Evolutionary conservation across 2,329 filamentous ascomycete genomes (phyloP).

Genomic region (Neoscytalidium dimidiatum): DNA sequence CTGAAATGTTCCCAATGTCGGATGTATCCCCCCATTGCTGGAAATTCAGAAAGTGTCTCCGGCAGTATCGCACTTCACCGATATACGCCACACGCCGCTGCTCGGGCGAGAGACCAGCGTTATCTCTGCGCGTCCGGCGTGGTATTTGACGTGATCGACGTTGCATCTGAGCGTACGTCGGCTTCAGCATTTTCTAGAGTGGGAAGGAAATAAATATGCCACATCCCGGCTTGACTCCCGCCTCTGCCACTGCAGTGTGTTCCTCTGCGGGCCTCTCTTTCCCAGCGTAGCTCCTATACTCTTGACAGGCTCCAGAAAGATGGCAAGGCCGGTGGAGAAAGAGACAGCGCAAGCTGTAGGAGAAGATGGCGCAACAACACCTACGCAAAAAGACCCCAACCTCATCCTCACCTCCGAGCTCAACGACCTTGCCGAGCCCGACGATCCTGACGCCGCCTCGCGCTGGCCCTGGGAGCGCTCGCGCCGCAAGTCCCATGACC

Average conservation of each 20-base stretch:
- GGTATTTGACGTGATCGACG: conserved; percentile 6
- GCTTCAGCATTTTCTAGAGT: too few species aligned
- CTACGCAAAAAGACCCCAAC: neutral
- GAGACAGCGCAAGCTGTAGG: neutral
- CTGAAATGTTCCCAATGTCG: neutral
- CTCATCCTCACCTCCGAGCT: neutral
- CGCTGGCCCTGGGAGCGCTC: neutral
- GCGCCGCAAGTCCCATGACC: neutral
- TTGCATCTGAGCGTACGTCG: neutral
- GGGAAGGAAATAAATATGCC: neutral
- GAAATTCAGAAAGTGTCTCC: neutral
- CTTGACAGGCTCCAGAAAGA: neutral
- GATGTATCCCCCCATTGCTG: neutral
- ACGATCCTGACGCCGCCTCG: neutral
- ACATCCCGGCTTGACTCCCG: neutral
- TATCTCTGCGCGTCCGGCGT: conserved; percentile 1
- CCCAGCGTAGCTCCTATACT: neutral
- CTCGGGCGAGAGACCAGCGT: neutral
- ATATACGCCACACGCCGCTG: neutral
- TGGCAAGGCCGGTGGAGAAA: neutral
- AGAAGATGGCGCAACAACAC: neutral
- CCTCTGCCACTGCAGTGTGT: neutral
- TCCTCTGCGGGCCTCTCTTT: neutral
- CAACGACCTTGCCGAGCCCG: neutral
- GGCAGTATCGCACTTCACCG: neutral